Evolutionary conservation across 495 filamentous ascomycete genomes (phyloP).

Genomic region (Hypoxylon fragiforme): DNA sequence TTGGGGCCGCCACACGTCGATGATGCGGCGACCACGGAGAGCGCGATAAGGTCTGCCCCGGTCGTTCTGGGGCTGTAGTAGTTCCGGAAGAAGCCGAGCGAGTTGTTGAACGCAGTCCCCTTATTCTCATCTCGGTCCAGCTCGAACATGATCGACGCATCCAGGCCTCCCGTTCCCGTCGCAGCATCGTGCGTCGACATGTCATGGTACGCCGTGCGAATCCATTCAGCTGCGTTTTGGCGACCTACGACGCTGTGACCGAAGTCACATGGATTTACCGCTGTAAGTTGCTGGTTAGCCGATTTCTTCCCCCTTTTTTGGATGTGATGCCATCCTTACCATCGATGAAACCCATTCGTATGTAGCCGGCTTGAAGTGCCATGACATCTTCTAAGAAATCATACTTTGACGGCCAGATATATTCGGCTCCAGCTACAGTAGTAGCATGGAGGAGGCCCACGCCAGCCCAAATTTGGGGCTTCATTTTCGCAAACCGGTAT

Average conservation of each 20-base stretch:
- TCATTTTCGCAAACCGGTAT: not conserved
- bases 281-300: not conserved
- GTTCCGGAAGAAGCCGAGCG: constrained; percentile 28
- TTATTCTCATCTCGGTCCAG: constrained; percentile 37
- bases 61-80: constrained; percentile 14
- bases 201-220: constrained; percentile 50
- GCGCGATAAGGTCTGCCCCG: constrained; percentile 14
- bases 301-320: not conserved
- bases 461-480: not conserved
- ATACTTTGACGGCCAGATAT: not conserved
- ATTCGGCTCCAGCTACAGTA: not conserved
- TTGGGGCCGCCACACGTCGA: constrained; percentile 19
- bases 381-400: not conserved
- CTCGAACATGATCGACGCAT: constrained; percentile 42
- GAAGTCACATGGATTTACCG: not conserved
- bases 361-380: not conserved
- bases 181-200: constrained; percentile 33
- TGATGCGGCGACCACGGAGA: constrained; percentile 4
- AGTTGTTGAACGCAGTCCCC: constrained; percentile 46
- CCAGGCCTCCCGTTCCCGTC: constrained; percentile 39
- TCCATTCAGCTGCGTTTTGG: constrained; percentile 48
- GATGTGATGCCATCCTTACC: not conserved
- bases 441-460: not conserved
- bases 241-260: constrained; percentile 3
- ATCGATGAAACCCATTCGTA: not conserved